Evolutionary conservation across 2,329 filamentous ascomycete species (phyloP).

Genomic region (Intubia oerlemansii): DNA sequence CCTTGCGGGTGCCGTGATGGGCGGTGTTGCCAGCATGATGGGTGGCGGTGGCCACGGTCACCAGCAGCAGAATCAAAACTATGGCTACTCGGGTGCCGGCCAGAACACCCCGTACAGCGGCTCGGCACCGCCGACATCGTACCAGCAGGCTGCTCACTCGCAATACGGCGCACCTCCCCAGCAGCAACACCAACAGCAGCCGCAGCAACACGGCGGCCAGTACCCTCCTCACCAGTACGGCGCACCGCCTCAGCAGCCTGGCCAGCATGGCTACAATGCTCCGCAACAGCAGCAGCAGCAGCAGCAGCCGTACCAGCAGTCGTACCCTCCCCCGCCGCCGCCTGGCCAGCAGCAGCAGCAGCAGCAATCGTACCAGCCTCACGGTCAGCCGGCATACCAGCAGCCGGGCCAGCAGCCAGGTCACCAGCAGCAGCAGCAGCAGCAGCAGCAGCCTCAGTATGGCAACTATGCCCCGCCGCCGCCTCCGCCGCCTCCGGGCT

Average conservation of each 20-base stretch:
- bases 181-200: background rate
- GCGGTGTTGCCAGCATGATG: conserved; percentile 30
- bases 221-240: background rate
- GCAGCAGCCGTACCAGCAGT: conserved; percentile 4
- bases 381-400: background rate
- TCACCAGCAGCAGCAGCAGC: conserved; percentile 1
- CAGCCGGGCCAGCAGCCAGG: background rate
- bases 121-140: conserved; percentile 38
- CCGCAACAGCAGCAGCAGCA: conserved; percentile 2
- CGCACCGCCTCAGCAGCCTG: too few relatives aligned
- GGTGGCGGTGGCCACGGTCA: conserved; percentile 22
- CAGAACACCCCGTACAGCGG: conserved; percentile 37
- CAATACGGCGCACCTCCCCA: conserved; percentile 5
- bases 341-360: conserved; percentile 2
- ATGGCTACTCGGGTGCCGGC: conserved; percentile 38
- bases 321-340: conserved; percentile 2
- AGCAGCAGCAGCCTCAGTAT: conserved; percentile 2
- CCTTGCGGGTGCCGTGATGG: conserved; percentile 30
- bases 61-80: conserved; percentile 31
- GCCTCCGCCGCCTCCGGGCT: conserved; percentile 1
- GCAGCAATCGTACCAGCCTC: background rate
- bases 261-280: too few relatives aligned
- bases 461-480: conserved; percentile 1
- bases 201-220: background rate
- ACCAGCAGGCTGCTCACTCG: conserved; percentile 20